Percentiles rank a stretch among this genome's conserved stretches.
Evolutionary conservation across 148 eudicot species (phyloP).

Genomic region (Simmondsia chinensis): DNA sequence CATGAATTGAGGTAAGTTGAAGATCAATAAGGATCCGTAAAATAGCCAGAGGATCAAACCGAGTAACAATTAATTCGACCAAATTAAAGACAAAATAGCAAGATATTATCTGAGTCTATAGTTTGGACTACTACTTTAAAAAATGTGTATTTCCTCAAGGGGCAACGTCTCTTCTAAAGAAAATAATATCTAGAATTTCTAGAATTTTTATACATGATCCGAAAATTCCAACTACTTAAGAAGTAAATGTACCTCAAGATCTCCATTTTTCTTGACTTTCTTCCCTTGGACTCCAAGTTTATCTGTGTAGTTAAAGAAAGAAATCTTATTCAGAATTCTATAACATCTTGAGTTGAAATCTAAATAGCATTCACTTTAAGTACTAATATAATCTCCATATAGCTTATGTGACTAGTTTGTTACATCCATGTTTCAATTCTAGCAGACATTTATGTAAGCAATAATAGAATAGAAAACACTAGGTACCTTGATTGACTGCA

Average conservation of each 20-base stretch:
- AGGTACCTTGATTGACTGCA: constrained; percentile 78
- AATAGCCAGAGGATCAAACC: too few relatives aligned
- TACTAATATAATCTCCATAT: too few relatives aligned
- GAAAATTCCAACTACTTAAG: not conserved
- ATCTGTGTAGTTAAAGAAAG: constrained; percentile 18
- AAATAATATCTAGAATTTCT: not conserved
- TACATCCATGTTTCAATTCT: not conserved
- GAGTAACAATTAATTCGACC: too few relatives aligned
- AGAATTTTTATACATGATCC: too few relatives aligned
- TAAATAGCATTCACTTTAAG: not conserved
- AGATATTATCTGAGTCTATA: too few relatives aligned
- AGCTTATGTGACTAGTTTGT: too few relatives aligned
- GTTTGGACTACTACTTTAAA: constrained; percentile 21
- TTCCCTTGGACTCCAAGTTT: constrained; percentile 61
- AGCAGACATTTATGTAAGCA: too few relatives aligned
- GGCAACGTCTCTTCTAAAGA: not conserved
- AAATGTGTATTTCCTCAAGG: not conserved
- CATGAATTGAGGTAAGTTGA: too few relatives aligned
- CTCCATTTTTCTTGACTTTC: constrained; percentile 47
- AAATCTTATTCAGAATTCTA: not conserved
- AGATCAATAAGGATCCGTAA: too few relatives aligned
- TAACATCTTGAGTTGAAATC: not conserved
- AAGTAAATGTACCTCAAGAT: constrained; percentile 37
- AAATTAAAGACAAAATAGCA: too few relatives aligned
- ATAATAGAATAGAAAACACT: too few relatives aligned